phyloP scores from a whole-genome alignment of 371 early-diverging fungal species.

The Blastocladiella emersonii region DNA sequence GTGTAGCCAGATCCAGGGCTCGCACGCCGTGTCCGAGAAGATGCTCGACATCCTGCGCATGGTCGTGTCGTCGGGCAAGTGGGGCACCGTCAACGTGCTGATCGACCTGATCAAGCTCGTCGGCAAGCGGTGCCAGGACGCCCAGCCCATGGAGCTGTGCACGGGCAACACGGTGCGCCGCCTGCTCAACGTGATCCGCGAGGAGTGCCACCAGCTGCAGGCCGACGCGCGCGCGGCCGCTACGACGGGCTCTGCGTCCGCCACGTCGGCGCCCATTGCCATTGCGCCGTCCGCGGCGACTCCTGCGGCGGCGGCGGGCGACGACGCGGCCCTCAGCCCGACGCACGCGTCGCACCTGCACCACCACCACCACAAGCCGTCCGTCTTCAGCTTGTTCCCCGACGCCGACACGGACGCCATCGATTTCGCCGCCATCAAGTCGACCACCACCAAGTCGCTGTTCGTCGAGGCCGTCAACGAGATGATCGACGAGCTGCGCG shows the following conservation, averaged over 20 bases:
- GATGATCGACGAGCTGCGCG: constrained; percentile 65
- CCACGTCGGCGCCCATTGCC: not conserved
- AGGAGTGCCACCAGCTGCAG: constrained; percentile 31
- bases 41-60: constrained; percentile 64
- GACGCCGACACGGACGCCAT: constrained; percentile 6
- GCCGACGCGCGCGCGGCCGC: not conserved
- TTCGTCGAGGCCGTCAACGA: constrained; percentile 75
- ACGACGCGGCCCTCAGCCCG: not conserved
- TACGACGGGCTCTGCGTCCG: not conserved
- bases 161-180: constrained; percentile 75
- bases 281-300: not conserved
- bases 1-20: constrained; percentile 57
- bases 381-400: constrained; percentile 42
- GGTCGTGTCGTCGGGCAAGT: constrained; percentile 56
- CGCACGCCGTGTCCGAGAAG: constrained; percentile 58
- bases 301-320: not conserved
- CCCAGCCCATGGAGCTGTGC: constrained; percentile 81
- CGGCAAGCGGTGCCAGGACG: constrained; percentile 49
- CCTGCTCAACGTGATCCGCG: constrained; percentile 68
- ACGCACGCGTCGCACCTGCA: not conserved
- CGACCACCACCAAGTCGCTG: constrained; percentile 37
- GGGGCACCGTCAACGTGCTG: constrained; percentile 49
- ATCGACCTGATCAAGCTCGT: constrained; percentile 46
- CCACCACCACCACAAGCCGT: constrained; percentile 24
- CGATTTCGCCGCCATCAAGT: constrained; percentile 9